A percentile compares a stretch with the other conserved stretches of the same genome.
Evolutionary conservation across 129 eudicot genomes (phyloP).

Genomic region (sunflower (Helianthus annuus)): DNA sequence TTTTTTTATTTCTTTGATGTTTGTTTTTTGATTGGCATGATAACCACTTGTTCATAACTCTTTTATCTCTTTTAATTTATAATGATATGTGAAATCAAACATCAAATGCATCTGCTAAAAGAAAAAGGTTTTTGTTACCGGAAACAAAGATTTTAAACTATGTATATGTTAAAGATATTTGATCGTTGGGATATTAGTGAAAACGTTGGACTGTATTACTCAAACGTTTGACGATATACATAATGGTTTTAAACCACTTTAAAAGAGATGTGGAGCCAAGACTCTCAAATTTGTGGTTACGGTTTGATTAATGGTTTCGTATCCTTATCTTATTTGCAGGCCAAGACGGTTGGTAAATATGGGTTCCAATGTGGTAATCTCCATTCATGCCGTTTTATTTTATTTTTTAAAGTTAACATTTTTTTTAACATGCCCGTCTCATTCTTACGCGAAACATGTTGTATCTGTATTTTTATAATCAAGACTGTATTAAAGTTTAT

Average conservation of each 20-base stretch:
- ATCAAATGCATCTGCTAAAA: conserved; percentile 4
- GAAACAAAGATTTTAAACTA: not conserved
- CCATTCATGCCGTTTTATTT: not conserved
- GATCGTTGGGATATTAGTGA: not conserved
- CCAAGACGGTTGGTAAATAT: conserved; percentile 50
- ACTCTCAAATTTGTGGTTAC: not conserved
- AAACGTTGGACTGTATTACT: not conserved
- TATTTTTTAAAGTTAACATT: not conserved
- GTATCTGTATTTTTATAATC: too few relatives aligned
- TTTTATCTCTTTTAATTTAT: not conserved
- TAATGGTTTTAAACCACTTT: not conserved
- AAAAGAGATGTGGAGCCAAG: not conserved
- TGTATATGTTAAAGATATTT: not conserved
- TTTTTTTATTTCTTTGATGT: not conserved
- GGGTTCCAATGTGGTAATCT: conserved; percentile 69
- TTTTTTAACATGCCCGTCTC: too few relatives aligned
- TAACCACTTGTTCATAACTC: not conserved
- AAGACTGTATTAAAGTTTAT: too few relatives aligned
- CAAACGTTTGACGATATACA: not conserved
- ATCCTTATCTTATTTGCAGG: conserved; percentile 46
- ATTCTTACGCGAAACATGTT: too few relatives aligned
- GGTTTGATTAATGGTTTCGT: conserved; percentile 1
- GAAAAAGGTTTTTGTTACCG: conserved; percentile 1
- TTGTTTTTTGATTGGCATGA: not conserved
- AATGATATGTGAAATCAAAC: not conserved